Conservation (phyloP, 208 protist species). For the Angomonas deanei region DNA sequence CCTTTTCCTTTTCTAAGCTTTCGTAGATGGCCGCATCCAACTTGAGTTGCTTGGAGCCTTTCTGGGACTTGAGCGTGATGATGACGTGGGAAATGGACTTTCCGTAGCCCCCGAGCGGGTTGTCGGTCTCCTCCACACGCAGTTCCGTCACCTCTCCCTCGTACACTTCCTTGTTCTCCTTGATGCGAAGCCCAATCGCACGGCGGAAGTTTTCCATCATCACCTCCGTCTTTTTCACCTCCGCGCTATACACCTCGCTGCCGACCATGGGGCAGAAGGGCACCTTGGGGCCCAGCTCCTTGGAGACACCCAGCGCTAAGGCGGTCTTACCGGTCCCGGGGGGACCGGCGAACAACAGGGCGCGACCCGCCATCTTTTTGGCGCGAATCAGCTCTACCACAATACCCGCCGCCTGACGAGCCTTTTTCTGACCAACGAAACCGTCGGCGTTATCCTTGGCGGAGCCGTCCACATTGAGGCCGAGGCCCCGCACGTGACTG, state of each 20-base stretch:
- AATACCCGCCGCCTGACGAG: constrained; percentile 97
- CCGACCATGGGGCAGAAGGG: constrained; percentile 99
- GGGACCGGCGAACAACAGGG: constrained; percentile 98
- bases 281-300: constrained; percentile 99
- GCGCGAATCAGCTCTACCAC: constrained; percentile 98
- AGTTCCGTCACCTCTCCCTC: constrained; percentile 99
- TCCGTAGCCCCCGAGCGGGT: constrained; percentile 96
- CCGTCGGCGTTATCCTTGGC: constrained; percentile 82
- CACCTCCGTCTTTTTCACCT: constrained; percentile 99
- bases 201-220: constrained; percentile 99
- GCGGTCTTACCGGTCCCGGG: constrained; percentile 98
- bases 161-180: constrained; percentile 99
- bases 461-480: constrained; percentile 92
- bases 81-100: constrained; percentile 98
- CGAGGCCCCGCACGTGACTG: constrained; percentile 98
- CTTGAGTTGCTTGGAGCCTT: constrained; percentile 98
- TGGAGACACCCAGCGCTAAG: constrained; percentile 96
- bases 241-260: constrained; percentile 99
- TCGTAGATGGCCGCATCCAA: constrained; percentile 99
- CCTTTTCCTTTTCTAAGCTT: constrained; percentile 98
- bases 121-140: constrained; percentile 97
- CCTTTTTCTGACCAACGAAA: constrained; percentile 97
- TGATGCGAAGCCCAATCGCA: constrained; percentile 99
- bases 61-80: constrained; percentile 97
- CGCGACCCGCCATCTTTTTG: constrained; percentile 99